Conservation (phyloP, 2,329 filamentous ascomycete species). For the Intubia oerlemansii region DNA sequence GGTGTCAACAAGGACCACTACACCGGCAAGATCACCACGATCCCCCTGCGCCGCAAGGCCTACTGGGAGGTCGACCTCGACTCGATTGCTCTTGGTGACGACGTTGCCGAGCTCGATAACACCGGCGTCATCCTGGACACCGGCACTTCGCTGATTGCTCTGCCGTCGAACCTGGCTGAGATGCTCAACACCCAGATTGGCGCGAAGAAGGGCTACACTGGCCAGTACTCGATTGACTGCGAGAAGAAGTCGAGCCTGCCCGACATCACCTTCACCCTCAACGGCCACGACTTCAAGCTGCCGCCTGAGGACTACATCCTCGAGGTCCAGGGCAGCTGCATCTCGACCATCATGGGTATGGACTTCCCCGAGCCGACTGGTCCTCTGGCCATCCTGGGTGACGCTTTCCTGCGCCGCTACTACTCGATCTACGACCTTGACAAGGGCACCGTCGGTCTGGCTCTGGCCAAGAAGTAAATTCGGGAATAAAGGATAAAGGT, state of each 20-base stretch:
- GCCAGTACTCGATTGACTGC: constrained; percentile 91
- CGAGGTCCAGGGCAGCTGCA: constrained; percentile 85
- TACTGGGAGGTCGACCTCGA: constrained; percentile 99
- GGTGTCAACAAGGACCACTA: constrained; percentile 66
- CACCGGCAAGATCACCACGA: constrained; percentile 72
- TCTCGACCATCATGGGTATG: constrained; percentile 96
- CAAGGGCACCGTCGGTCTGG: constrained; percentile 72
- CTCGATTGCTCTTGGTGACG: constrained; percentile 70
- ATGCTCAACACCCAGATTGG: constrained; percentile 95
- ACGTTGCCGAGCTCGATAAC: constrained; percentile 73
- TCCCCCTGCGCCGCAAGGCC: constrained; percentile 91
- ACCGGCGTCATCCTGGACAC: constrained; percentile 96
- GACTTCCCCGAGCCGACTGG: constrained; percentile 74
- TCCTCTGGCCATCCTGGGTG: constrained; percentile 84
- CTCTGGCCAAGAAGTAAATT: constrained; percentile 52
- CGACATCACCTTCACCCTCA: constrained; percentile 77
- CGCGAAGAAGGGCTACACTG: constrained; percentile 92
- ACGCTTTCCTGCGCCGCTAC: constrained; percentile 65
- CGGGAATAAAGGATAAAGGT: too few species aligned
- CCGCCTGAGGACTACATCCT: constrained; percentile 82
- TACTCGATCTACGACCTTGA: constrained; percentile 96
- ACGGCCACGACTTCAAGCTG: constrained; percentile 86
- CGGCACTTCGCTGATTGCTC: constrained; percentile 89
- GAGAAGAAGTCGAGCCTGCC: constrained; percentile 62
- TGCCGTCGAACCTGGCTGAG: constrained; percentile 79